Base-by-base conservation (phyloP, 164 flowering plant species). In the Buxus sempervirens region DNA sequence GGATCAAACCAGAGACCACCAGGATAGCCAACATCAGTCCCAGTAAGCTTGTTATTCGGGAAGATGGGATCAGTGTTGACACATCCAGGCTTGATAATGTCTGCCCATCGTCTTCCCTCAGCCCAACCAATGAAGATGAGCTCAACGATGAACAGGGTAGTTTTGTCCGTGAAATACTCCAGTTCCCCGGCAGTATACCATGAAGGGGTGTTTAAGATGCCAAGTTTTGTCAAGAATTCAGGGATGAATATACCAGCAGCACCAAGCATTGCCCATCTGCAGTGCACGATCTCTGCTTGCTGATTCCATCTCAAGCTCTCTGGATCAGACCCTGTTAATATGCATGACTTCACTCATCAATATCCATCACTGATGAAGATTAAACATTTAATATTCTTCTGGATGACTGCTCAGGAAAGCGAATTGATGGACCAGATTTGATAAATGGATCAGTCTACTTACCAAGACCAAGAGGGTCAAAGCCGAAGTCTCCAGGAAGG, bases 251-350 rank as follows among this genome's bases (percentile, higher is more conserved):
- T 94, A 7, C 98, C 98, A 0, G 98, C 98, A 0, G 98, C 98
- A 5, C 98, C 98, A 1, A 94, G 70, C 98, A 94, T 91, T 62
- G 98, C 98, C 98, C 98, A 94, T 74, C 98, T 82, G 93, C 96
- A 87, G 85, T 94, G 98, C 36, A 94, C 98, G 9, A 94, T 48
- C 80, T 94, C 98, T 45, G 98, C 74, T 74, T 94, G 98, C 63
- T 55, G 75, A 75, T 84, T 91, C 98, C 98, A 94, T 81, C 76
- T 88, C 76, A 91, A 67, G 55, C 64, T 79, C 78, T 86, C 84
- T 83, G 98, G 98, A 62, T 94, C 98, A 57, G 98, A 94, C 65
- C 80, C 98, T 94, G 88, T 67, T 54, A 26, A 60, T 41, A 41
- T 16, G 53, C 68, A 45, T 45, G 12, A 5, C 5, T 45, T 45